A percentile compares a stretch with the other conserved stretches of the same genome.
phyloP scores from a whole-genome alignment of 345 rosid genomes.

The Eucalyptus sideroxylon region DNA sequence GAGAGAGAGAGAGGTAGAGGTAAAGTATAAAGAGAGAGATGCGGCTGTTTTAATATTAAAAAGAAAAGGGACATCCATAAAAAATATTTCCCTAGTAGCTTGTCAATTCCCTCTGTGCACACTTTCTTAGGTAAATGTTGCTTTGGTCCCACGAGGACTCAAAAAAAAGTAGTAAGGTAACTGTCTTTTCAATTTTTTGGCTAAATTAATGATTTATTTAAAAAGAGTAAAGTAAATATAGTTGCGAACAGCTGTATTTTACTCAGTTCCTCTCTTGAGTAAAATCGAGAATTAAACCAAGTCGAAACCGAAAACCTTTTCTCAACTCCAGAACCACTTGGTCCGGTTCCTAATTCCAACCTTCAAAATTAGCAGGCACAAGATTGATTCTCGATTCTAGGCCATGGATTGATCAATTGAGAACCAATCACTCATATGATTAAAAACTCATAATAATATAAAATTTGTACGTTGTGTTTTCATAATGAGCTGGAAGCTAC shows the following conservation, averaged over 20 bases:
- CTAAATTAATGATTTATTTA: no score
- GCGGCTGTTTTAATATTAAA: background rate
- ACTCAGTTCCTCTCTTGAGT: accelerated
- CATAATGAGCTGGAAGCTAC: background rate
- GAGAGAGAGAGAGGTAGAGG: background rate
- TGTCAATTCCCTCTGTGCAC: background rate
- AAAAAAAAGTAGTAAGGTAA: no score
- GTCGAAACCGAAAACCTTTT: accelerated
- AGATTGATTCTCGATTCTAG: accelerated
- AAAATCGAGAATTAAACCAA: no score
- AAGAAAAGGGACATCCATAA: background rate
- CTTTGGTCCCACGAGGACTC: background rate
- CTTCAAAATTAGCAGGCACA: accelerated
- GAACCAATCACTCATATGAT: no score
- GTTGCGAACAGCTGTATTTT: background rate
- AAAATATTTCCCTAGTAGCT: background rate
- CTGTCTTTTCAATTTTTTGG: background rate
- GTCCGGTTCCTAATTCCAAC: background rate
- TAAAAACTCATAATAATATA: no score
- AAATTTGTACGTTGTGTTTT: background rate
- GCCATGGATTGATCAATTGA: background rate
- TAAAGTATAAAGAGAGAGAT: background rate
- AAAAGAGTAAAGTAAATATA: accelerated
- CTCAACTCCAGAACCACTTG: no score
- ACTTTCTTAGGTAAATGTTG: background rate